Percentiles rank a stretch among this genome's conserved stretches.
Conservation (phyloP, 495 filamentous ascomycete genomes). For the Aspergillus ostianus region DNA sequence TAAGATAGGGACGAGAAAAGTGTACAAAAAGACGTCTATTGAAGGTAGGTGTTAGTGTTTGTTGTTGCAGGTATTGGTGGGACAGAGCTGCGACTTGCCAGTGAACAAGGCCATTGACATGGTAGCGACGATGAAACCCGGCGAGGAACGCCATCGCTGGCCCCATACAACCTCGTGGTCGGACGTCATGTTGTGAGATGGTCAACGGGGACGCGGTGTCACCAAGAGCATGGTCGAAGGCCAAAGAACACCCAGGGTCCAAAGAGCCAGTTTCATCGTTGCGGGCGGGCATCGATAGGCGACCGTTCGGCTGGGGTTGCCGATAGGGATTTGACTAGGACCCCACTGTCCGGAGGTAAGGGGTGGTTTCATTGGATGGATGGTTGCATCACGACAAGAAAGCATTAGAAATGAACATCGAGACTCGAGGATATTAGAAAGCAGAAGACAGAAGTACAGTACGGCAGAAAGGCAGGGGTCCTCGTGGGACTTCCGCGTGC, state of each 20-base stretch:
- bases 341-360: background rate
- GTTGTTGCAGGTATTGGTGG: background rate
- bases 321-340: background rate
- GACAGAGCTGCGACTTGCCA: slow-evolving; percentile 9
- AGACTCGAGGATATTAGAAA: background rate
- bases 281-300: background rate
- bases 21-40: slow-evolving; percentile 29
- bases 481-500: no score
- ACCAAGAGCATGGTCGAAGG: no score
- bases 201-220: background rate
- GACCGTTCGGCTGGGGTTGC: background rate
- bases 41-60: background rate
- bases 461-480: no score
- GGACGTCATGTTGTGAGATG: background rate
- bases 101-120: slow-evolving; percentile 26
- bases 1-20: slow-evolving; percentile 30
- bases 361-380: background rate
- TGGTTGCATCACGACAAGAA: background rate
- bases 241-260: no score
- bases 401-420: background rate
- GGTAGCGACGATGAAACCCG: slow-evolving; percentile 22
- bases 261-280: no score
- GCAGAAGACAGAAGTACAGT: no score
- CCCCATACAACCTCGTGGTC: slow-evolving; percentile 6
- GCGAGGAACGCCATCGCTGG: slow-evolving; percentile 27